phyloP scores from a whole-genome alignment of 805 yeast genomes.

The Alloascoidea hylecoeti region DNA sequence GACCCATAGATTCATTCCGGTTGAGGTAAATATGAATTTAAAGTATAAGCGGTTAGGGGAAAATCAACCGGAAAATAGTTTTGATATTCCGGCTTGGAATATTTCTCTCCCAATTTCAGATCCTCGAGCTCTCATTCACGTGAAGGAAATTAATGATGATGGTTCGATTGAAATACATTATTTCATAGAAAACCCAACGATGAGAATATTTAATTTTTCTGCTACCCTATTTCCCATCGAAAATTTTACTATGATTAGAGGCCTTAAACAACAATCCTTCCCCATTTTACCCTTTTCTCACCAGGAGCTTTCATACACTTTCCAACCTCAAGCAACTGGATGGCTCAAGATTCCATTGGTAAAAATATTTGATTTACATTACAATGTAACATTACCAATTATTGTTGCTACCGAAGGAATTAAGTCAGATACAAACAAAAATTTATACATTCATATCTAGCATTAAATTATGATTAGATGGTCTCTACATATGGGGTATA shows the following conservation, averaged over 20 bases:
- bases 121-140: constrained; percentile 44
- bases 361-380: constrained; percentile 54
- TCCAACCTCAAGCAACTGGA: constrained; percentile 10
- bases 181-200: not conserved
- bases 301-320: constrained; percentile 22
- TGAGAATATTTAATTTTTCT: not conserved
- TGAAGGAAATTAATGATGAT: constrained; percentile 5
- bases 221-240: not conserved
- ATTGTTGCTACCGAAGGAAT: constrained; percentile 23
- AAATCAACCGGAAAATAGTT: constrained; percentile 6
- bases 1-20: constrained; percentile 7
- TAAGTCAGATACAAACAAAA: constrained; percentile 8
- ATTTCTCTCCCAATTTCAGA: constrained; percentile 49
- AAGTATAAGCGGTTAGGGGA: constrained; percentile 15
- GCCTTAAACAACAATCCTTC: not conserved
- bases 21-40: constrained; percentile 14
- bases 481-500: too few species aligned
- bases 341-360: constrained; percentile 39
- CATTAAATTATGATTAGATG: too few species aligned
- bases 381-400: constrained; percentile 45
- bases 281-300: not conserved
- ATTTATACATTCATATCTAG: not conserved
- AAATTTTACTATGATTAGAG: not conserved
- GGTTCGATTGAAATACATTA: not conserved
- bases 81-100: constrained; percentile 26